Percentiles rank a stretch among this genome's conserved stretches.
Conservation (phyloP, 208 protist genomes). For the Angomonas deanei region DNA sequence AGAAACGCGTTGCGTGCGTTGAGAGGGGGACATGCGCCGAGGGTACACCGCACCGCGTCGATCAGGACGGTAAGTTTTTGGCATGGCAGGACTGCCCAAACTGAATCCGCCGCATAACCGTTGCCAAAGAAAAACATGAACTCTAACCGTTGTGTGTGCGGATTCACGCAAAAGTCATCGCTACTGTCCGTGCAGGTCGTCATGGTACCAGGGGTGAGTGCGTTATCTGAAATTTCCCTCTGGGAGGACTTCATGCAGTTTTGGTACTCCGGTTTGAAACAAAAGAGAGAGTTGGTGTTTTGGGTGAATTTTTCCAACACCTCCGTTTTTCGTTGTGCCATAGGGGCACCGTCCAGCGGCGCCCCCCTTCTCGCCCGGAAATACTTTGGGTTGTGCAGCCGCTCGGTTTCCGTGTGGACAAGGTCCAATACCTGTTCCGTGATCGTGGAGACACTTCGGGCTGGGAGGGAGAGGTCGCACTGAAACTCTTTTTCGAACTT, state of each 20-base stretch:
- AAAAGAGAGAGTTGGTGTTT: slow-evolving; percentile 14
- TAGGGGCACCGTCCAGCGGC: slow-evolving; percentile 48
- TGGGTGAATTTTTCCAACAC: slow-evolving; percentile 25
- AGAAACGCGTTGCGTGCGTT: slow-evolving; percentile 54
- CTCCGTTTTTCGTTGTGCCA: slow-evolving; percentile 21
- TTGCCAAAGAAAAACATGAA: slow-evolving; percentile 39
- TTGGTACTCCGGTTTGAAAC: slow-evolving; percentile 15
- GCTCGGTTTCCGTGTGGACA: slow-evolving; percentile 39
- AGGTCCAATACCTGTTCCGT: slow-evolving; percentile 40
- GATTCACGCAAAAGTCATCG: slow-evolving; percentile 57
- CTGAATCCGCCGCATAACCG: slow-evolving; percentile 30
- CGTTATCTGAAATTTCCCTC: slow-evolving; percentile 6
- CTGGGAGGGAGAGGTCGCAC: slow-evolving; percentile 16
- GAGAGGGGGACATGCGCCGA: background rate
- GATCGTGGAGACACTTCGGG: slow-evolving; percentile 40
- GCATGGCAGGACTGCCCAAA: slow-evolving; percentile 72
- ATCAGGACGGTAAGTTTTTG: slow-evolving; percentile 66
- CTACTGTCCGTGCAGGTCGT: slow-evolving; percentile 28
- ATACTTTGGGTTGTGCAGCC: slow-evolving; percentile 41
- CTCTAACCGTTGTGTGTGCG: slow-evolving; percentile 76
- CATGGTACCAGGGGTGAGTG: slow-evolving; percentile 21
- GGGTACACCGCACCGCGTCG: slow-evolving; percentile 53
- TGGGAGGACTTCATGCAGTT: background rate
- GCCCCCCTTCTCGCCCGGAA: slow-evolving; percentile 25
- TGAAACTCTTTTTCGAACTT: slow-evolving; percentile 15